Evolutionary conservation across 2,329 filamentous ascomycete genomes (phyloP), one percentile per base, ranked within the genome.

Genomic region (Verticillium tricorpus): DNA sequence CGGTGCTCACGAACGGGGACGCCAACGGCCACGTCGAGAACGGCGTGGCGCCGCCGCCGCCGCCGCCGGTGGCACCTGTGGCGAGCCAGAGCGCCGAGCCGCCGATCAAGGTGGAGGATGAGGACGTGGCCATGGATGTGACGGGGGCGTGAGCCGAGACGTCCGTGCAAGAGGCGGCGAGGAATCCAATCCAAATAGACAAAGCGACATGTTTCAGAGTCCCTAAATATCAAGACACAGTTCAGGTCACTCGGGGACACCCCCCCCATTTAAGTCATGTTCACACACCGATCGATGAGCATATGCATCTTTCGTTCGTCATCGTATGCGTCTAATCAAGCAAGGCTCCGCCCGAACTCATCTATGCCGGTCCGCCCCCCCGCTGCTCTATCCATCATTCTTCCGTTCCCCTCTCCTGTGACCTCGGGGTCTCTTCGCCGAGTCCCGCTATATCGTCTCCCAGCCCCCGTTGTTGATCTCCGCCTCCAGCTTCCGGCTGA

Each of bases 391-490:
- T 40, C 17, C 37, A 40, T n/a, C 15, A 15, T 17, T 40, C 14
- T 17, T 40, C 37, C 37, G 34, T 4, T 4, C 14, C 34, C 7
- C 34, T 1, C 19, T 22, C 40, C 19, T 8, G 8, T 5, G 28
- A 28, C 28, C 28, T 28, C 5, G 28, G 28, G 28, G 28, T 35
- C 34, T 35, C 34, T 35, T 35, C 14, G n/a, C n/a, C n/a, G n/a
- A n/a, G n/a, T n/a, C n/a, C 50, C 50, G 25, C 54, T 69, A 85
- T 59, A 87, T 82, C n/a, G 87, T 97, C 79, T 99, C 95, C 95
- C 95, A 99, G 0, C 95, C 95, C 0, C 95, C 95, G 69, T 92
- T 97, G 72, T 99, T 99, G 55, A 97, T 92, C 74, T 99, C 95
- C 15, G 92, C 90, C 79, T 99, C 95, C 67, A 99, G 77, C 76